Evolutionary conservation across 352 stramenopile genomes (phyloP), one percentile per base, ranked within the genome.

Genomic region (Phytopythium litorale): DNA sequence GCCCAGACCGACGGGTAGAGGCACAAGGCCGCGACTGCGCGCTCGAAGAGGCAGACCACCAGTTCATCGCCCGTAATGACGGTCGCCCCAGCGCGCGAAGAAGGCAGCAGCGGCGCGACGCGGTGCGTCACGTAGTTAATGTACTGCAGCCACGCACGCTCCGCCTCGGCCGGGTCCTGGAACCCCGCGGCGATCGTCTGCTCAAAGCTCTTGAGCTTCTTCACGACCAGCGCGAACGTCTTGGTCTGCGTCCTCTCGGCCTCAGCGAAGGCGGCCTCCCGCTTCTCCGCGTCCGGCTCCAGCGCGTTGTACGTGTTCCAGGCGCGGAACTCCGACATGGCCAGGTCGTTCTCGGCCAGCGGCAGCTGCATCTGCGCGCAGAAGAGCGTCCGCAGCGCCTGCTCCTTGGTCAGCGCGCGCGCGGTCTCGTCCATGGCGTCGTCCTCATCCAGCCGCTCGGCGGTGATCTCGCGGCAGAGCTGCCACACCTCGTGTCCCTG

Each of bases 321-420:
- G 7, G 80, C 78, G 25, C 83, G 79, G 42, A 88, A 90, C 54
- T 92, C 83, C 19, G 83, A 90, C 81, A 92, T 80, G 25, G 69
- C 73, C 1, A 89, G 57, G 60, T 92, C 83, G 58, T 92, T 92
- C 46, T 89, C 75, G 64, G 88, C 71, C 62, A 92, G 54, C 28
- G 83, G 81, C 16, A 89, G 54, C 42, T 68, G 55, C 74, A 92
- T 78, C 56, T 92, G 83, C 7, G 56, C 67, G n/a, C 30, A 61
- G 60, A 77, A 92, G 0, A 92, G 54, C 18, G 70, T 65, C 21
- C 79, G 63, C 15, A 81, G 18, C 0, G 66, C 65, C 32, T 50
- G 49, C 45, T 89, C 79, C 64, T 89, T 90, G 19, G 12, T 23
- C 3, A 71, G 7, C 15, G 46, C 62, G 9, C 54, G 38, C 7